These are phyloP conservation scores for Phyllosticta citrichinensis DNA, from an alignment of 2,329 filamentous ascomycete species.

Conservation along the genomic window DNA sequence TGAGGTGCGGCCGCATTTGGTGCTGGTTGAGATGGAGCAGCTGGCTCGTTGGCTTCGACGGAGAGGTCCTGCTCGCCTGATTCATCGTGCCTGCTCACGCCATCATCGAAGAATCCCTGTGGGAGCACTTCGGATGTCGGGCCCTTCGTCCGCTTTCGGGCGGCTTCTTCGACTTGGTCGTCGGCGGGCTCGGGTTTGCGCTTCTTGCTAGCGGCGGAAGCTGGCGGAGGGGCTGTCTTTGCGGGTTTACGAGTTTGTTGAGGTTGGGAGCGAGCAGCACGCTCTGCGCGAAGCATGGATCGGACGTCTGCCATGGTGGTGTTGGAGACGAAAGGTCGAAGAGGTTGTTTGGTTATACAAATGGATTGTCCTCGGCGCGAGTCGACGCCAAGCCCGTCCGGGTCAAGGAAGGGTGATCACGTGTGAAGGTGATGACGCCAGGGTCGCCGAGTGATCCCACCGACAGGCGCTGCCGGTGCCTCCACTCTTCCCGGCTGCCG, in stretches of 20 bases:
- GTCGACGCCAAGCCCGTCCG: no score
- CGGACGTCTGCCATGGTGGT: conserved; percentile 28
- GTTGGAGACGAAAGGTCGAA: neutral
- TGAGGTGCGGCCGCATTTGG: neutral
- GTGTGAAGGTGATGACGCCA: neutral
- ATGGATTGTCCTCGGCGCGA: no score
- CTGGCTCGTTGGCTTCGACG: neutral
- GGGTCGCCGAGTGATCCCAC: neutral
- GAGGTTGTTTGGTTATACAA: neutral
- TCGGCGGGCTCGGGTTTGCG: conserved; percentile 24
- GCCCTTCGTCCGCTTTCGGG: conserved; percentile 22
- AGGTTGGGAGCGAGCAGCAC: conserved; percentile 20
- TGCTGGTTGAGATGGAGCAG: neutral
- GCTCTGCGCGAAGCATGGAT: conserved; percentile 28
- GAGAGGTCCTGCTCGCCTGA: neutral
- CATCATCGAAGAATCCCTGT: conserved; percentile 26
- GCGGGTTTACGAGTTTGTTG: conserved; percentile 21
- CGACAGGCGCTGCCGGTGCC: neutral
- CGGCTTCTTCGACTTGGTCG: conserved; percentile 21
- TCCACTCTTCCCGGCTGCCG: neutral
- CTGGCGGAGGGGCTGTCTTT: conserved; percentile 17
- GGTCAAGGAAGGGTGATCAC: neutral
- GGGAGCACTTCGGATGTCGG: conserved; percentile 15
- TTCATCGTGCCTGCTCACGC: conserved; percentile 5
- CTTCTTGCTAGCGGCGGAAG: conserved; percentile 24